phyloP scores from a whole-genome alignment of 768 basidiomycete species.

The Suillus americanus region DNA sequence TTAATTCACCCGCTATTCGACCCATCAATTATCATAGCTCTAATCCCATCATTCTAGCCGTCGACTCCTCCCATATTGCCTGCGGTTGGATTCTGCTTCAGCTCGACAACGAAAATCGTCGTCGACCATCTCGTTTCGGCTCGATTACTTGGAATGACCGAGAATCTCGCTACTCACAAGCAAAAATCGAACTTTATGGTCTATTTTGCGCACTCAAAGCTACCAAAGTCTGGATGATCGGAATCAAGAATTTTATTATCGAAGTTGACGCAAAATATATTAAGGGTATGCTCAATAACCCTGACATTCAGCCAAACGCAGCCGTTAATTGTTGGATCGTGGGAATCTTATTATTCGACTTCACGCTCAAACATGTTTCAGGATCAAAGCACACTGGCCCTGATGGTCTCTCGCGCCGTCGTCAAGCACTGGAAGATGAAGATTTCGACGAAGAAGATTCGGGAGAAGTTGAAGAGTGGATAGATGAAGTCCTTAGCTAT shows the following conservation, averaged over 20 bases:
- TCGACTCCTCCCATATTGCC: conserved; percentile 32
- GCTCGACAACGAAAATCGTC: conserved; percentile 20
- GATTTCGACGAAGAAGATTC: background rate
- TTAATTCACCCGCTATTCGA: conserved; percentile 26
- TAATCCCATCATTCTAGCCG: conserved; percentile 21
- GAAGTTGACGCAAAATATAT: conserved; percentile 30
- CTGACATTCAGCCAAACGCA: conserved; percentile 26
- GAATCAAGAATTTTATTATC: conserved; percentile 17
- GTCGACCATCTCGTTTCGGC: conserved; percentile 33
- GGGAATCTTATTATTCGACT: background rate
- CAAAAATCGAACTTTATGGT: conserved; percentile 29
- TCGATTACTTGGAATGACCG: conserved; percentile 36
- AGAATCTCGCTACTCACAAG: conserved; percentile 13
- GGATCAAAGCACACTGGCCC: background rate
- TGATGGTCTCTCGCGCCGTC: background rate
- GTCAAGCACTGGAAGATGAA: background rate
- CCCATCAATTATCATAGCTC: conserved; percentile 33
- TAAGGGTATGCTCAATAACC: conserved; percentile 31
- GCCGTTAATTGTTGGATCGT: background rate
- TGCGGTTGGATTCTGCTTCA: conserved; percentile 32
- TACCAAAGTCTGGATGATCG: conserved; percentile 14
- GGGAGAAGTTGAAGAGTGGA: background rate
- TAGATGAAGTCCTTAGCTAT: background rate
- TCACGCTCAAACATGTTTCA: background rate
- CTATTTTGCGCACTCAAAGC: conserved; percentile 19